A percentile compares a stretch with the other conserved stretches of the same genome.
Conservation (phyloP, 1,139 yeast species). For the Geotrichum restrictum region DNA sequence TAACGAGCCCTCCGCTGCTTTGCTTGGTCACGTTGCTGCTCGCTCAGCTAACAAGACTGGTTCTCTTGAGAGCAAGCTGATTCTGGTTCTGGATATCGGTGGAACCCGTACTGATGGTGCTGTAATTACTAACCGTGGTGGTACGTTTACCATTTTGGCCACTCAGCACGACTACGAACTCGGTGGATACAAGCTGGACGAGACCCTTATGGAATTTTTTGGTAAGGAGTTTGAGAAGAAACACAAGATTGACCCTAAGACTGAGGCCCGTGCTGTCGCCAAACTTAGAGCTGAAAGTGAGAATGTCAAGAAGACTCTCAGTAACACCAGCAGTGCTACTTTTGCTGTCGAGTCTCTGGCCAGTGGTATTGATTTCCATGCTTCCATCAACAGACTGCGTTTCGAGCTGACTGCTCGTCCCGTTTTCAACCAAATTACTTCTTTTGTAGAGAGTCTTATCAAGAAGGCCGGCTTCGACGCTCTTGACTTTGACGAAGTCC, state of each 20-base stretch:
- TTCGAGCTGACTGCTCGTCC: conserved; percentile 83
- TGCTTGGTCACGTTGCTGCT: conserved; percentile 62
- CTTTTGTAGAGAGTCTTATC: conserved; percentile 70
- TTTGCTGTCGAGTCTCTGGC: conserved; percentile 94
- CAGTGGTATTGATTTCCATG: conserved; percentile 89
- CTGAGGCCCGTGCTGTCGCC: conserved; percentile 78
- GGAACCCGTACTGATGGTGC: conserved; percentile 97
- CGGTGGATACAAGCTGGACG: conserved; percentile 87
- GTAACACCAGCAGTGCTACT: conserved; percentile 83
- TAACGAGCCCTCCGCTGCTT: conserved; percentile 90
- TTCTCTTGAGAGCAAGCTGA: conserved; percentile 68
- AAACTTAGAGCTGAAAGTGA: conserved; percentile 83
- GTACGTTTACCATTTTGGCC: conserved; percentile 81
- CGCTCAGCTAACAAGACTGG: conserved; percentile 45
- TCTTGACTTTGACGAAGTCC: conserved; percentile 83
- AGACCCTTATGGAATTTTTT: conserved; percentile 72
- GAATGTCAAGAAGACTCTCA: conserved; percentile 83
- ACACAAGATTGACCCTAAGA: conserved; percentile 74
- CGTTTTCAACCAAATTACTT: conserved; percentile 69
- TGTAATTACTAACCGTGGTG: conserved; percentile 88
- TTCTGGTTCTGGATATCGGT: conserved; percentile 94
- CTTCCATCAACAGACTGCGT: conserved; percentile 89
- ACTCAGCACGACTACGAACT: conserved; percentile 78
- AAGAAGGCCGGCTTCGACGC: conserved; percentile 80
- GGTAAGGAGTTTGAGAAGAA: conserved; percentile 94